Evolutionary conservation across 169 alveolate genomes (phyloP).

Genomic region (Perkinsus olseni): DNA sequence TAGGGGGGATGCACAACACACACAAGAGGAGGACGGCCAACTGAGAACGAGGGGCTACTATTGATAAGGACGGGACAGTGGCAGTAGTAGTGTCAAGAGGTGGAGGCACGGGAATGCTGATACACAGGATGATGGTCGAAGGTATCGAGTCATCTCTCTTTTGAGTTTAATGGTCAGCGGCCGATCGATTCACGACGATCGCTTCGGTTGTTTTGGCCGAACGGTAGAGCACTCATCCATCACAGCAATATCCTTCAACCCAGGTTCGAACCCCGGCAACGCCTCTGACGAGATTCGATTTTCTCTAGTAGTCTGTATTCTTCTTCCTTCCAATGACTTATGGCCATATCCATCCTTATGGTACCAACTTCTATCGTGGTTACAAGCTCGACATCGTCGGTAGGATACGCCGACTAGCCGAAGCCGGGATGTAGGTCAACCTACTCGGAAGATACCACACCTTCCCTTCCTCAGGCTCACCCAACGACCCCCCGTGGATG

Average conservation of each 20-base stretch:
- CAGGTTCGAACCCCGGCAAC: constrained; percentile 2
- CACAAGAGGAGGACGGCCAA: background rate
- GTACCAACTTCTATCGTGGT: constrained; percentile 50
- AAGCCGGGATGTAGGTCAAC: constrained; percentile 38
- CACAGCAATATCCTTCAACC: background rate
- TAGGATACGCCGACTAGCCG: constrained; percentile 55
- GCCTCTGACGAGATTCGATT: background rate
- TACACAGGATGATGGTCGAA: too few relatives aligned
- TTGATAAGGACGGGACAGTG: too few relatives aligned
- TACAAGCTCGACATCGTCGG: constrained; percentile 57
- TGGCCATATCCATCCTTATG: constrained; percentile 43
- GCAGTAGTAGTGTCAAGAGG: too few relatives aligned
- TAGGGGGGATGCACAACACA: background rate
- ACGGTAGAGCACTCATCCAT: background rate
- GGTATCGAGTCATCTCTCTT: too few relatives aligned
- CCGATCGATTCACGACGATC: too few relatives aligned
- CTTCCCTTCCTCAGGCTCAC: background rate
- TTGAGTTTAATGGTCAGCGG: too few relatives aligned
- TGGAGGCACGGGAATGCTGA: too few relatives aligned
- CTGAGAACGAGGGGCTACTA: background rate
- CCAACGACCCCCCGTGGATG: constrained; percentile 18
- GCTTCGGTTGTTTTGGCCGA: background rate
- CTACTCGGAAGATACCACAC: constrained; percentile 44
- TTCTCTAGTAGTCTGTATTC: background rate
- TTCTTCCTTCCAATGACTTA: constrained; percentile 22